Evolutionary conservation across 371 early-diverging fungal species (phyloP).

Genomic region (Mortierella sp.): DNA sequence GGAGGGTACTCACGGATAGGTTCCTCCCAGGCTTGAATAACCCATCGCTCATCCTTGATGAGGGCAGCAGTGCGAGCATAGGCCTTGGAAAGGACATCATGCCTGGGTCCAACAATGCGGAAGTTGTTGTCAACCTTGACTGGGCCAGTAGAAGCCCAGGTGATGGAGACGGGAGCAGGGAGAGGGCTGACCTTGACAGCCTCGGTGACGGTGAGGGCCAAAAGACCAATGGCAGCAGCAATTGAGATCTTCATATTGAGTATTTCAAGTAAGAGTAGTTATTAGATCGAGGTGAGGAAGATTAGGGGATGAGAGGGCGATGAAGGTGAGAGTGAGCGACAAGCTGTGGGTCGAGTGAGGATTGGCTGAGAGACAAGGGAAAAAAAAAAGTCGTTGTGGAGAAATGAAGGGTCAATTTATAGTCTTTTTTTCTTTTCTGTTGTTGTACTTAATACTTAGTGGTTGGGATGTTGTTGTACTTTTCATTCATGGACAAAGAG

Average conservation of each 20-base stretch:
- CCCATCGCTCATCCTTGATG: constrained; percentile 50
- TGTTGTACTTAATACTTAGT: no score
- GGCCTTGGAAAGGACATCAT: constrained; percentile 47
- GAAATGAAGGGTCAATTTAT: constrained; percentile 28
- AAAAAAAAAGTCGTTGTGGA: constrained; percentile 29
- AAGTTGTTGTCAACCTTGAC: constrained; percentile 53
- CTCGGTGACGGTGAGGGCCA: constrained; percentile 52
- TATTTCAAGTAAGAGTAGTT: not conserved
- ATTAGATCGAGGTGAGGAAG: not conserved
- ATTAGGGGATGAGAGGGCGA: not conserved
- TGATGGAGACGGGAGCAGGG: constrained; percentile 44
- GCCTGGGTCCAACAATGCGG: constrained; percentile 42
- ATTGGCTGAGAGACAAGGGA: constrained; percentile 52
- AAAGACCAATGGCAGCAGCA: constrained; percentile 53
- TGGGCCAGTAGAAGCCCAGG: constrained; percentile 45
- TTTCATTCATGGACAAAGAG: not conserved
- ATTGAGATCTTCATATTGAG: constrained; percentile 48
- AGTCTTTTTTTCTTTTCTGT: no score
- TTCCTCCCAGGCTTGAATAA: constrained; percentile 43
- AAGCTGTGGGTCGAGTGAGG: constrained; percentile 16
- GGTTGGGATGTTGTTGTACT: no score
- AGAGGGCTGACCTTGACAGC: constrained; percentile 55
- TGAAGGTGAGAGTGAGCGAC: not conserved
- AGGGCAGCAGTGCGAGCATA: constrained; percentile 37
- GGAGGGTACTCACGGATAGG: constrained; percentile 27